These are phyloP conservation scores for Xylaria curta DNA, from an alignment of 495 filamentous ascomycete species.

Conservation along the genomic window DNA sequence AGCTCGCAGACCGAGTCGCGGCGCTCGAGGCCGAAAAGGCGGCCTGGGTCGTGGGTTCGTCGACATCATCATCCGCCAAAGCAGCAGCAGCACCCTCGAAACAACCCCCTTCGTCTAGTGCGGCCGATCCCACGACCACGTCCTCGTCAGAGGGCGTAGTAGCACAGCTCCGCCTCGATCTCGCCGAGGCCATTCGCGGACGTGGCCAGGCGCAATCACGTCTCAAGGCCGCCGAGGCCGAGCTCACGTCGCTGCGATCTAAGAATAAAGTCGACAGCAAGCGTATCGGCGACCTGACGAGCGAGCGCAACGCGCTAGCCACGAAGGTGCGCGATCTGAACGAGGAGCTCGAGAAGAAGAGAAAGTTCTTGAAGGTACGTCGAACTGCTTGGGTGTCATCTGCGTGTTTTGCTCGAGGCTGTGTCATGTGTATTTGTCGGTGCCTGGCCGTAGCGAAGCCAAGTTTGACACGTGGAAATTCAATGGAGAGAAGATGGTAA, in stretches of 20 bases:
- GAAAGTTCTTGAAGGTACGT: conserved; percentile 75
- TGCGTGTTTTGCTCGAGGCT: conserved; percentile 8
- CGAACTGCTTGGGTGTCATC: neutral
- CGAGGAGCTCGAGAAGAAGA: conserved; percentile 84
- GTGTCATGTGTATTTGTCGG: neutral
- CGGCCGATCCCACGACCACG: conserved; percentile 31
- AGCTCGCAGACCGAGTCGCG: conserved; percentile 71
- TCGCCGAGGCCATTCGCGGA: conserved; percentile 76
- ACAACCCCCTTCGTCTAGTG: conserved; percentile 32
- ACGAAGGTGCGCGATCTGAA: conserved; percentile 77
- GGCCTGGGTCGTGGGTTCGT: conserved; percentile 11
- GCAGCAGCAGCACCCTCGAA: conserved; percentile 24
- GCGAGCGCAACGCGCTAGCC: conserved; percentile 65
- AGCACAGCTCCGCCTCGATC: conserved; percentile 63
- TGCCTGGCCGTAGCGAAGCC: neutral
- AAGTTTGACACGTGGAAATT: neutral
- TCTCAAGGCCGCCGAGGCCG: conserved; percentile 63
- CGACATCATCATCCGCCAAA: conserved; percentile 26
- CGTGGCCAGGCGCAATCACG: conserved; percentile 68
- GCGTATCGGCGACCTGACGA: conserved; percentile 64
- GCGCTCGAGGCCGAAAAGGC: conserved; percentile 60
- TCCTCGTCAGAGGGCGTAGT: conserved; percentile 39
- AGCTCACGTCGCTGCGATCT: conserved; percentile 64
- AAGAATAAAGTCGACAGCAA: conserved; percentile 61
- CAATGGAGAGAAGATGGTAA: neutral